phyloP scores from a whole-genome alignment of 768 basidiomycete genomes.

The Kondoa subrosea region DNA sequence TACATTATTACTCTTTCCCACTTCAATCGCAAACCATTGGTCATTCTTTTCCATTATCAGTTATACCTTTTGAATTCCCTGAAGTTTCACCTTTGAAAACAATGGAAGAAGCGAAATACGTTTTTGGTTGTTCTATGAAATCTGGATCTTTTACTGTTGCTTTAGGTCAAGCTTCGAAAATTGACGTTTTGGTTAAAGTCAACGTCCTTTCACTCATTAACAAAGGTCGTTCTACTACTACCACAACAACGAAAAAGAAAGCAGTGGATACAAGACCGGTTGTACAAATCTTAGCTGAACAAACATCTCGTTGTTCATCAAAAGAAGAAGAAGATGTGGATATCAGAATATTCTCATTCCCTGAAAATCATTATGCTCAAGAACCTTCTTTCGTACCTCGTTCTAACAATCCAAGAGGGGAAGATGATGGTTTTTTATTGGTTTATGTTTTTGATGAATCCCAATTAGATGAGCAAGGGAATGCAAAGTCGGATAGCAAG shows the following conservation, averaged over 20 bases:
- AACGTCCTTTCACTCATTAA: slow-evolving; percentile 29
- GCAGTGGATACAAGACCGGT: slow-evolving; percentile 21
- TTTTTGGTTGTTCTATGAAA: slow-evolving; percentile 35
- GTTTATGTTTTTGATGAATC: slow-evolving; percentile 35
- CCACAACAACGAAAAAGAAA: slow-evolving; percentile 24
- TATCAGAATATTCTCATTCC: slow-evolving; percentile 32
- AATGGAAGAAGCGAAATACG: slow-evolving; percentile 31
- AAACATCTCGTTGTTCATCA: slow-evolving; percentile 19
- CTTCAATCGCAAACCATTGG: slow-evolving; percentile 23
- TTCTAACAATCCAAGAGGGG: slow-evolving; percentile 17
- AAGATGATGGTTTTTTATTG: slow-evolving; percentile 35
- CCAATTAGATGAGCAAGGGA: slow-evolving; percentile 27
- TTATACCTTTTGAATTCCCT: slow-evolving; percentile 36
- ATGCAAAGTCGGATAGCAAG: slow-evolving; percentile 27
- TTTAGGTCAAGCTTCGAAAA: slow-evolving; percentile 34
- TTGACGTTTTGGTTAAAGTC: slow-evolving; percentile 36
- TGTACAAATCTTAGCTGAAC: slow-evolving; percentile 29
- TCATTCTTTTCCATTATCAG: slow-evolving; percentile 32
- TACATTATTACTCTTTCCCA: slow-evolving; percentile 32
- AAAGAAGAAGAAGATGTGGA: slow-evolving; percentile 18
- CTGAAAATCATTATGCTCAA: slow-evolving; percentile 31
- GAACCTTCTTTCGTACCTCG: slow-evolving; percentile 33
- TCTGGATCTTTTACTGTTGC: slow-evolving; percentile 33
- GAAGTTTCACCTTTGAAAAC: slow-evolving; percentile 26
- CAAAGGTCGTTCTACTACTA: no score